Evolutionary conservation across 441 rosid genomes (phyloP), one percentile per base, ranked within the genome.

Genomic region (Corymbia citriodora): DNA sequence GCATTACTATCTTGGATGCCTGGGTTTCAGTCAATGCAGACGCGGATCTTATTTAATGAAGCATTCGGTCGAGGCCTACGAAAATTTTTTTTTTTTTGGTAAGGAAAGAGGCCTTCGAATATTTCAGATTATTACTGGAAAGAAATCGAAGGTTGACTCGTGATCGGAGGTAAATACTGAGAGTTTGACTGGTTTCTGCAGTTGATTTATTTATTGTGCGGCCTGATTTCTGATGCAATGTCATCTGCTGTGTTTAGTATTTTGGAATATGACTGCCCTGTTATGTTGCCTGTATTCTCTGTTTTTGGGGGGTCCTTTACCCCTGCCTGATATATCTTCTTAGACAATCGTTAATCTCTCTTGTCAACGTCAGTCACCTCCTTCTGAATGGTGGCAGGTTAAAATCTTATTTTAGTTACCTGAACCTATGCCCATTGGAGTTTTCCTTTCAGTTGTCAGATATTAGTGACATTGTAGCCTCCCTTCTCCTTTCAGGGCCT

Each of bases 1-100:
- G 91, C 91, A 52, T 90, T 90, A 17, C 65, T 90, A 54, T 90
- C 91, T 87, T 90, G 91, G 91, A 70, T 90, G 91, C 89, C 91
- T 87, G 91, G 91, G 63, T 90, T 90, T 63, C 91, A 90, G 86
- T 87, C 91, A 33, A 90, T 90, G 91, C 89, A 90, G 57, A 90
- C 91, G 1, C 55, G 91, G 49, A 54, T 90, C 63, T 79, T 90
- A 36, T 90, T 90, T 83, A 90, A 90, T 33, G 91, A 90, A 52
- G 91, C 91, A 21, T 90, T 90, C 87, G 87, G 89, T 55, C 89
- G 91, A 55, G 91, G 91, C 68, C 89, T 90, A 55, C n/a, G n/a
- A n/a, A n/a, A n/a, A n/a, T n/a, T n/a, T n/a, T n/a, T n/a, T n/a
- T n/a, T n/a, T n/a, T n/a, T n/a, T n/a, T n/a, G n/a, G n/a, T n/a